These are phyloP conservation scores for Kickxella alabastrina DNA, from an alignment of 192 early-diverging fungal genomes.

Conservation along the genomic window DNA sequence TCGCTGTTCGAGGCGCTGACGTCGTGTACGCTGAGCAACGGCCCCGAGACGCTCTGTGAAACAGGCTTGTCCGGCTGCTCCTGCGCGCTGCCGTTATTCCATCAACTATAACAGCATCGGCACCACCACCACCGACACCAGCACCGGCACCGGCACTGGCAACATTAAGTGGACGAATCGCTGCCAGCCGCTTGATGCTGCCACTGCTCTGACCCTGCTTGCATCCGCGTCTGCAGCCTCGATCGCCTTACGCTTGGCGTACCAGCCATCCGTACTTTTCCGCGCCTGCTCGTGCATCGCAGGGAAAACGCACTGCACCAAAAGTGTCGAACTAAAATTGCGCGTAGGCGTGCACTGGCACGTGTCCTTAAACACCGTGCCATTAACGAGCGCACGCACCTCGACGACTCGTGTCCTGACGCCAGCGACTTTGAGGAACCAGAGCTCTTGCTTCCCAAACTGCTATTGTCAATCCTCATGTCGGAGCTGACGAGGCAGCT, in stretches of 20 bases:
- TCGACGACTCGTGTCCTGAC: background rate
- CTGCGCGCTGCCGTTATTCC: constrained; percentile 23
- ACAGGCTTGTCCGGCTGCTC: constrained; percentile 19
- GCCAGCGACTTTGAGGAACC: background rate
- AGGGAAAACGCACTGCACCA: constrained; percentile 45
- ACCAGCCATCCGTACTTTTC: background rate
- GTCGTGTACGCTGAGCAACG: background rate
- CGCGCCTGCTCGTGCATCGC: constrained; percentile 6
- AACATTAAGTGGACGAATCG: too few relatives aligned
- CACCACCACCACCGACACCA: too few relatives aligned
- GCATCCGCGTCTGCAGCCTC: constrained; percentile 8
- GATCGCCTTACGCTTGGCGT: background rate
- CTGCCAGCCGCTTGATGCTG: constrained; percentile 14
- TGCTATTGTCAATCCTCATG: background rate
- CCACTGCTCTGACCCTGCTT: background rate
- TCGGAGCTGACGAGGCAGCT: too few relatives aligned
- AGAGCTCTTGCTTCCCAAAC: background rate
- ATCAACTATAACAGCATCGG: too few relatives aligned
- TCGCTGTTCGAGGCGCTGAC: background rate
- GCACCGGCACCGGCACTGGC: too few relatives aligned
- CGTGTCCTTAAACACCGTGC: constrained; percentile 30
- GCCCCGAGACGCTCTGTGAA: constrained; percentile 1
- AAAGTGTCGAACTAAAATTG: constrained; percentile 33
- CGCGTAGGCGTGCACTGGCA: constrained; percentile 29
- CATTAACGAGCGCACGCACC: constrained; percentile 28